Conservation (phyloP, 139 green algal genomes). For the Marvania coccoides region DNA sequence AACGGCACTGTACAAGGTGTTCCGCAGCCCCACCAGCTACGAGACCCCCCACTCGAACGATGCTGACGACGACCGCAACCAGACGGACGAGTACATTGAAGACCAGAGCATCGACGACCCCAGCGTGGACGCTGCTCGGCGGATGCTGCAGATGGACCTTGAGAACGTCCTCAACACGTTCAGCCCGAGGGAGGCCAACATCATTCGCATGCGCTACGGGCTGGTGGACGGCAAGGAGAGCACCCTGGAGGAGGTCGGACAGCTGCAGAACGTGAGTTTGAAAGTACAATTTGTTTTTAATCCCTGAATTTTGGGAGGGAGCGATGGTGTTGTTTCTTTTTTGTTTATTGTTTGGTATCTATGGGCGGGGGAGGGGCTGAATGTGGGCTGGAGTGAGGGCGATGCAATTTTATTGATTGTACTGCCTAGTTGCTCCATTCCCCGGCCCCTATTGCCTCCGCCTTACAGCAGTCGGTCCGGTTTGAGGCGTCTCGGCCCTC, state of each 20-base stretch:
- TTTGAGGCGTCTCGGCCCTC: not conserved
- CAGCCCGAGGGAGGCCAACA: constrained; percentile 61
- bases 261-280: constrained; percentile 24
- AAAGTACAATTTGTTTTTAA: not conserved
- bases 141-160: constrained; percentile 58
- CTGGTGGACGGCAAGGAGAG: constrained; percentile 60
- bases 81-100: constrained; percentile 18
- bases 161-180: constrained; percentile 68
- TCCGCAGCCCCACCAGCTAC: constrained; percentile 13
- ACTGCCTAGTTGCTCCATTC: not conserved
- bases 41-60: constrained; percentile 8
- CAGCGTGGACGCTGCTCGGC: not conserved
- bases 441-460: not conserved
- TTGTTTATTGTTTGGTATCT: too few species aligned
- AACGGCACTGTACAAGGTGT: constrained; percentile 24
- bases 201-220: constrained; percentile 88
- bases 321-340: too few species aligned
- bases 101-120: constrained; percentile 16
- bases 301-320: too few species aligned
- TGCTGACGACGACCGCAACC: not conserved
- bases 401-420: not conserved
- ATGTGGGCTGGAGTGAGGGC: not conserved
- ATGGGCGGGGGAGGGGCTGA: not conserved
- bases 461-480: not conserved
- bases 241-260: constrained; percentile 79